Conservation (phyloP, 371 early-diverging fungal species). For the Zopfochytrium polystomum region DNA sequence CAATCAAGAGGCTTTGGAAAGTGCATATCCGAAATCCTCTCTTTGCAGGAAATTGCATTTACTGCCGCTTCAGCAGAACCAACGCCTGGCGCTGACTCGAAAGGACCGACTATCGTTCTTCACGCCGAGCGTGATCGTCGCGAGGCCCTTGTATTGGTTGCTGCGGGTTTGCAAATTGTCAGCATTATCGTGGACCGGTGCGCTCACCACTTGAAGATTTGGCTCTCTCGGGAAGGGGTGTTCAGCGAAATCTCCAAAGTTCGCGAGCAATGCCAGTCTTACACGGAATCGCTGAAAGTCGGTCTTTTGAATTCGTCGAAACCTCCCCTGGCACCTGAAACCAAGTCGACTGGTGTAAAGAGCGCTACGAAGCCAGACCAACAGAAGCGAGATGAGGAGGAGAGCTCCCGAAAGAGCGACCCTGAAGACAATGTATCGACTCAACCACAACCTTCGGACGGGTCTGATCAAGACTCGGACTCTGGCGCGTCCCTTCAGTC, state of each 20-base stretch:
- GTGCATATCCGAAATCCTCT: slow-evolving; percentile 42
- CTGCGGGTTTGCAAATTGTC: slow-evolving; percentile 36
- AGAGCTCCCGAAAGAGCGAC: not conserved
- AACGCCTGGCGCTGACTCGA: not conserved
- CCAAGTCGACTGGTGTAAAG: not conserved
- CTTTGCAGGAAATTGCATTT: slow-evolving; percentile 27
- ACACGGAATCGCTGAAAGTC: not conserved
- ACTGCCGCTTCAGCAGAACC: not conserved
- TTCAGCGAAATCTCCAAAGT: slow-evolving; percentile 25
- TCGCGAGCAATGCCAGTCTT: slow-evolving; percentile 2
- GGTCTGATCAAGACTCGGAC: not conserved
- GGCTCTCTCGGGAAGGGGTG: slow-evolving; percentile 44
- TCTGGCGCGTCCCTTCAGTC: not conserved
- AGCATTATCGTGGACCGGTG: slow-evolving; percentile 31
- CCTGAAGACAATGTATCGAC: not conserved
- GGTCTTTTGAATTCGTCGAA: too few relatives aligned
- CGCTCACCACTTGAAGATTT: slow-evolving; percentile 21
- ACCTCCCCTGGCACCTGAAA: too few relatives aligned
- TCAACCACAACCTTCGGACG: not conserved
- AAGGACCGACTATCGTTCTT: not conserved
- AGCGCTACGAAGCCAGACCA: not conserved
- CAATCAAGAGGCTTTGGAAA: slow-evolving; percentile 36
- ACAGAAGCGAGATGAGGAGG: not conserved
- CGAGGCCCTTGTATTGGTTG: slow-evolving; percentile 36
- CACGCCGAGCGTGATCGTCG: slow-evolving; percentile 18